phyloP scores from a whole-genome alignment of 805 yeast species.

The Candida glaebosa region DNA sequence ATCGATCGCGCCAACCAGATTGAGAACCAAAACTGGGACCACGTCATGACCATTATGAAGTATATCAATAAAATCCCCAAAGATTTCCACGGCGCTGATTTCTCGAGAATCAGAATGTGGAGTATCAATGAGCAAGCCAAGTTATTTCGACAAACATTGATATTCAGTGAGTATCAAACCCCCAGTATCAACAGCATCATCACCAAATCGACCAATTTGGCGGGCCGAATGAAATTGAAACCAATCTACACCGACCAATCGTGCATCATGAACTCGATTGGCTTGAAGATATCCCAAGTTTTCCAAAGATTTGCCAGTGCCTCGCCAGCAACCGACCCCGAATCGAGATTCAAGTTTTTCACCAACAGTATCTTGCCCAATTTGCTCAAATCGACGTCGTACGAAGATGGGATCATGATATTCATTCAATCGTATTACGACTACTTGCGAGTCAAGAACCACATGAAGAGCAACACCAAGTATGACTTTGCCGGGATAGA shows the following conservation, averaged over 20 bases:
- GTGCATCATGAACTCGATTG: conserved; percentile 62
- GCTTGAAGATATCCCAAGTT: conserved; percentile 61
- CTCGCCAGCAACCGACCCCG: conserved; percentile 65
- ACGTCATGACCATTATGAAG: conserved; percentile 60
- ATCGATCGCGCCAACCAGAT: conserved; percentile 83
- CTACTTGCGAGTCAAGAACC: conserved; percentile 72
- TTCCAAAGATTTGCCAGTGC: conserved; percentile 66
- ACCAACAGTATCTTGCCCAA: conserved; percentile 71
- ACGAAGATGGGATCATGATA: conserved; percentile 72
- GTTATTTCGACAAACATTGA: conserved; percentile 70
- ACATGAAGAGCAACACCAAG: conserved; percentile 60
- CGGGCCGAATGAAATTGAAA: conserved; percentile 60
- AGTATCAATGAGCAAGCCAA: conserved; percentile 78
- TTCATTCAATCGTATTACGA: conserved; percentile 87
- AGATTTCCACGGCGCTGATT: conserved; percentile 77
- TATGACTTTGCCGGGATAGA: conserved; percentile 68
- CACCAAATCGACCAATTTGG: conserved; percentile 49
- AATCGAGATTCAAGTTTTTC: conserved; percentile 78
- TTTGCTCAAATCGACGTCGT: conserved; percentile 55
- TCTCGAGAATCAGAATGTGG: conserved; percentile 90
- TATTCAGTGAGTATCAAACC: conserved; percentile 71
- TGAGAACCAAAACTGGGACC: conserved; percentile 92
- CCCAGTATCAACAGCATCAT: conserved; percentile 71
- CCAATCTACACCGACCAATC: conserved; percentile 39
- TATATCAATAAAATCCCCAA: conserved; percentile 76